Conservation (phyloP, 331 rosid genomes). For the Ulmus americana region DNA sequence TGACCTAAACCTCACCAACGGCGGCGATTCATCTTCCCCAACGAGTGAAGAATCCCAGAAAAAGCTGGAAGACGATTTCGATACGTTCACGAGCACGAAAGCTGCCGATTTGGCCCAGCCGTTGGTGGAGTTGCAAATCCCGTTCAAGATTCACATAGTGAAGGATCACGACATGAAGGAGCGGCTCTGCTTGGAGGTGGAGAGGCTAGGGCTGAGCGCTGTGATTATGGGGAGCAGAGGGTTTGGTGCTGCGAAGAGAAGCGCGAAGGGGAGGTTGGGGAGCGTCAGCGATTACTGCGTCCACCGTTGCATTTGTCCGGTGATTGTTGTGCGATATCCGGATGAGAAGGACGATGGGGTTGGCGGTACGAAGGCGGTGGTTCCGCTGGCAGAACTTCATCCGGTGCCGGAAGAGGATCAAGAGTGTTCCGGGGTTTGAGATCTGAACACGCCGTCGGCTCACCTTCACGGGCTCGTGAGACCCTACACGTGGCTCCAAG, state of each 20-base stretch:
- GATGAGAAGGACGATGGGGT: conserved; percentile 36
- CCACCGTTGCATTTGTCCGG: conserved; percentile 82
- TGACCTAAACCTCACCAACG: conserved; percentile 15
- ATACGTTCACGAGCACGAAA: conserved; percentile 56
- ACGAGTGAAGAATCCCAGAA: conserved; percentile 47
- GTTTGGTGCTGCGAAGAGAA: conserved; percentile 58
- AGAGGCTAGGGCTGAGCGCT: conserved; percentile 78
- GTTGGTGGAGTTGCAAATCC: conserved; percentile 58
- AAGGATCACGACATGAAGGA: conserved; percentile 92
- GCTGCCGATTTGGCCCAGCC: conserved; percentile 63
- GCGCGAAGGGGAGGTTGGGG: conserved; percentile 53
- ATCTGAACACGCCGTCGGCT: no score
- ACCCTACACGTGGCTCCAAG: no score
- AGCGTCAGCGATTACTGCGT: conserved; percentile 91
- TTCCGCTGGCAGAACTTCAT: conserved; percentile 46
- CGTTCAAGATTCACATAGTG: conserved; percentile 77
- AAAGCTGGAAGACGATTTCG: conserved; percentile 68
- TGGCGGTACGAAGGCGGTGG: conserved; percentile 12
- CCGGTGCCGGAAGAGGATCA: conserved; percentile 85
- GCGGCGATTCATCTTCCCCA: neutral
- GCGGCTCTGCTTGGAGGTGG: conserved; percentile 85
- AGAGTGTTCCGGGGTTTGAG: conserved; percentile 14
- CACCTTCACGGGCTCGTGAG: no score
- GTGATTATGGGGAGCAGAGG: conserved; percentile 95
- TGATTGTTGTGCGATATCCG: conserved; percentile 68